phyloP scores from a whole-genome alignment of 768 basidiomycete species.

The Mycena amicta region DNA sequence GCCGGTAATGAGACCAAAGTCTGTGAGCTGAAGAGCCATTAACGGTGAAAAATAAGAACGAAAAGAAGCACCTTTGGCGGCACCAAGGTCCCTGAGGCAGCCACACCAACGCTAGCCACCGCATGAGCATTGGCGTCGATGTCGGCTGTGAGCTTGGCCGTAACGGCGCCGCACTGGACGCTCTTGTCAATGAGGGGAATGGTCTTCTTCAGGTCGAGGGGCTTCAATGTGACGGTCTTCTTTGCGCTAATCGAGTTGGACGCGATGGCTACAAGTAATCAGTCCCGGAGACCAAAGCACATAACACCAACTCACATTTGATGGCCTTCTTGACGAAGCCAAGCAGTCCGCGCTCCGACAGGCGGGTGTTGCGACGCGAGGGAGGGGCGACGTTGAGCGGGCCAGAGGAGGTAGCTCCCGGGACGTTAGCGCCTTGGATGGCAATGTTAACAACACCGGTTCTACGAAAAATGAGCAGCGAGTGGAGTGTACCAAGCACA shows the following conservation, averaged over 20 bases:
- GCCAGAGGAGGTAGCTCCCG: not conserved
- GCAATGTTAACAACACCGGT: conserved; percentile 14
- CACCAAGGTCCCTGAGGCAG: conserved; percentile 5
- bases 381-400: not conserved
- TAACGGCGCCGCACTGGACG: conserved; percentile 2
- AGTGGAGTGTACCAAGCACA: not conserved
- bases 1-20: not conserved
- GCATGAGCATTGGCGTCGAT: conserved; percentile 17
- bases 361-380: not conserved
- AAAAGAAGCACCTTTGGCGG: not conserved
- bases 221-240: conserved; percentile 8
- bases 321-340: not conserved
- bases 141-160: conserved; percentile 4
- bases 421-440: conserved; percentile 13
- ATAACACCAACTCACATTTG: not conserved
- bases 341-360: conserved; percentile 3
- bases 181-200: conserved; percentile 10
- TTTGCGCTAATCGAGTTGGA: not conserved
- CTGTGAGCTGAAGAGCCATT: not conserved
- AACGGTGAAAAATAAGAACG: not conserved
- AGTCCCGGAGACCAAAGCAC: not conserved
- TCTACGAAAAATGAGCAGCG: not conserved
- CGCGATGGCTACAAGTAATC: not conserved
- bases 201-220: conserved; percentile 13
- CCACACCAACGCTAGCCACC: conserved; percentile 22